A percentile compares a stretch with the other conserved stretches of the same genome.
Conservation (phyloP, 192 early-diverging fungal species). For the Coemansia sp. region DNA sequence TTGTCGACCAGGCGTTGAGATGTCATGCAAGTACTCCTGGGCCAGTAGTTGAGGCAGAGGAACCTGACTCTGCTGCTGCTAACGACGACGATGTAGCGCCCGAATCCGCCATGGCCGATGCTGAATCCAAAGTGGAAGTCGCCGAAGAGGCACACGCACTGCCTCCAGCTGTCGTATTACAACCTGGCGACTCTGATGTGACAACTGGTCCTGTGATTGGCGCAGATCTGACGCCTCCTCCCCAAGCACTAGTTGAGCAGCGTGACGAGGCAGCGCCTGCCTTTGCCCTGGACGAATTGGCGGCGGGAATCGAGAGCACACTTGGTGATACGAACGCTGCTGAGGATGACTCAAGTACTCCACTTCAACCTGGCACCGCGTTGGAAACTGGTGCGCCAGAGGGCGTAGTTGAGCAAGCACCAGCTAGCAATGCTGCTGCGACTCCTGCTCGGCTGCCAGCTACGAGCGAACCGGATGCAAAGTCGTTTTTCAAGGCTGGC, state of each 20-base stretch:
- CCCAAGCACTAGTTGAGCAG: neutral
- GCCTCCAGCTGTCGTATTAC: neutral
- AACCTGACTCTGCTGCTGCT: neutral
- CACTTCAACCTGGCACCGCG: neutral
- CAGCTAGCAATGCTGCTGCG: neutral
- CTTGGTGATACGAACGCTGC: constrained; percentile 1
- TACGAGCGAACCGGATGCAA: neutral
- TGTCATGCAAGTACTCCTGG: neutral
- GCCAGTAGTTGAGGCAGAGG: neutral
- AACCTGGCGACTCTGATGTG: neutral
- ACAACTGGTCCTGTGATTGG: neutral
- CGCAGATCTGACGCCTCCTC: neutral
- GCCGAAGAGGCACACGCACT: neutral
- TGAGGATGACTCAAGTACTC: neutral
- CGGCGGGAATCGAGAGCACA: constrained; percentile 16
- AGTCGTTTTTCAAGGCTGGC: constrained; percentile 42
- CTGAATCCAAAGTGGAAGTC: neutral
- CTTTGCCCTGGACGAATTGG: constrained; percentile 17
- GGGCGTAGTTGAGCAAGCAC: constrained; percentile 4
- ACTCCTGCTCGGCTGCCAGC: neutral
- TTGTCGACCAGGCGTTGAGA: neutral
- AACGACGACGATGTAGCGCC: neutral
- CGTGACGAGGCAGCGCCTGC: neutral
- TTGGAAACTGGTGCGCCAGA: neutral
- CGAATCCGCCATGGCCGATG: neutral